phyloP scores from a whole-genome alignment of 164 flowering plant species.

The Kalanchoe fedtschenkoi region DNA sequence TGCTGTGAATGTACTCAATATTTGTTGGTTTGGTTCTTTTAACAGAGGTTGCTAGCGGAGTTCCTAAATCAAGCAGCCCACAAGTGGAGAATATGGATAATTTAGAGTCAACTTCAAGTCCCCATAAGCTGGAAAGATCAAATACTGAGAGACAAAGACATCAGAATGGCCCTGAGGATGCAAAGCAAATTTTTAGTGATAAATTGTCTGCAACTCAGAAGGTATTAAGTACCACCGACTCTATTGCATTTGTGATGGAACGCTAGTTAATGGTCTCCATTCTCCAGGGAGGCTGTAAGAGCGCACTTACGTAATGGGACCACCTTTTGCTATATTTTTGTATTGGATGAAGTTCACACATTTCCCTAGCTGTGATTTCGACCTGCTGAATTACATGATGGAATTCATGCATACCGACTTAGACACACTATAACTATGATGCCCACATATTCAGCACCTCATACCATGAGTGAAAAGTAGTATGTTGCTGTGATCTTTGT shows the following conservation, averaged over 20 bases:
- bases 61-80: neutral
- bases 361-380: too few species aligned
- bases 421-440: too few species aligned
- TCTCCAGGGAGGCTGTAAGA: neutral
- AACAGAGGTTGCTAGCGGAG: neutral
- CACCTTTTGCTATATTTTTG: too few species aligned
- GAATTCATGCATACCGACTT: too few species aligned
- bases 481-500: too few species aligned
- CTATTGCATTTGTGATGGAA: neutral
- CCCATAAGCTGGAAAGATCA: slow-evolving; percentile 45
- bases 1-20: neutral
- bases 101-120: slow-evolving; percentile 20
- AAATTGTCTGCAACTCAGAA: slow-evolving; percentile 55
- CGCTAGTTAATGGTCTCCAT: too few species aligned
- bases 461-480: too few species aligned
- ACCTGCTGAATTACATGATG: too few species aligned
- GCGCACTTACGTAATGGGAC: too few species aligned
- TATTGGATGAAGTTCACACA: too few species aligned
- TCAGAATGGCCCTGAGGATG: slow-evolving; percentile 29
- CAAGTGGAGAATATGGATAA: slow-evolving; percentile 9
- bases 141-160: slow-evolving; percentile 62
- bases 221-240: slow-evolving; percentile 27
- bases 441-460: too few species aligned
- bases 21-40: neutral
- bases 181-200: slow-evolving; percentile 65